Percentiles rank a stretch among this genome's conserved stretches.
phyloP scores from a whole-genome alignment of 257 asterid species.

The Solanum chilense region DNA sequence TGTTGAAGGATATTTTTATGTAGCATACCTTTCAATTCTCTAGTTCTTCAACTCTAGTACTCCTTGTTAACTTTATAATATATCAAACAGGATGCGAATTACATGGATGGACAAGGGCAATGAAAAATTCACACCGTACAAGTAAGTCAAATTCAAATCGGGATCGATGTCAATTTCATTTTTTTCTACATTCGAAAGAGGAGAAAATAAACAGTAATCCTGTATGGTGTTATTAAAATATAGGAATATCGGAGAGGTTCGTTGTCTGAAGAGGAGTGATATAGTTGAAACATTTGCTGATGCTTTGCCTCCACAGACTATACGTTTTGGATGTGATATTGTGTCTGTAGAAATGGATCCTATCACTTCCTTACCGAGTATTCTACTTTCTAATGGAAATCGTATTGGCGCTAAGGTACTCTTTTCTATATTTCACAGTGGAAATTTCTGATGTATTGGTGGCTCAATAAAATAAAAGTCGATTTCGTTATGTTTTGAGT shows the following conservation, averaged over 20 bases:
- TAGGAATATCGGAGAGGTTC: slow-evolving; percentile 15
- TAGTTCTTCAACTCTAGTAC: neutral
- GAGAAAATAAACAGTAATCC: neutral
- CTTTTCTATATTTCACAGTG: neutral
- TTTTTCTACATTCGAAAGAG: neutral
- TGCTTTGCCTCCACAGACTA: slow-evolving; percentile 19
- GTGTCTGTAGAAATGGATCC: slow-evolving; percentile 8
- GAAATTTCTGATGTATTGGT: neutral
- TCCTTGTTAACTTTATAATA: neutral
- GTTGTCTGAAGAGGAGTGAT: slow-evolving; percentile 26
- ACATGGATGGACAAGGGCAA: slow-evolving; percentile 14
- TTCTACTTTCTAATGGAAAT: slow-evolving; percentile 13
- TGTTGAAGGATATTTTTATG: neutral
- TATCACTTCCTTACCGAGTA: slow-evolving; percentile 6
- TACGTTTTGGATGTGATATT: slow-evolving; percentile 15
- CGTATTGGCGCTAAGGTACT: slow-evolving; percentile 18
- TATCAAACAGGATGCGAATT: slow-evolving; percentile 3
- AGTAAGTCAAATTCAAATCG: slow-evolving; percentile 11
- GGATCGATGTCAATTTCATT: neutral
- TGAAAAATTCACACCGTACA: neutral
- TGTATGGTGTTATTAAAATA: neutral
- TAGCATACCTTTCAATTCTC: neutral
- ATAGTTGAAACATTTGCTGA: slow-evolving; percentile 20
- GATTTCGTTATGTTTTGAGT: neutral
- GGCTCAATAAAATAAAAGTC: neutral